Evolutionary conservation across 2,329 filamentous ascomycete genomes (phyloP).

Genomic region (Lachnellula subtilissima): DNA sequence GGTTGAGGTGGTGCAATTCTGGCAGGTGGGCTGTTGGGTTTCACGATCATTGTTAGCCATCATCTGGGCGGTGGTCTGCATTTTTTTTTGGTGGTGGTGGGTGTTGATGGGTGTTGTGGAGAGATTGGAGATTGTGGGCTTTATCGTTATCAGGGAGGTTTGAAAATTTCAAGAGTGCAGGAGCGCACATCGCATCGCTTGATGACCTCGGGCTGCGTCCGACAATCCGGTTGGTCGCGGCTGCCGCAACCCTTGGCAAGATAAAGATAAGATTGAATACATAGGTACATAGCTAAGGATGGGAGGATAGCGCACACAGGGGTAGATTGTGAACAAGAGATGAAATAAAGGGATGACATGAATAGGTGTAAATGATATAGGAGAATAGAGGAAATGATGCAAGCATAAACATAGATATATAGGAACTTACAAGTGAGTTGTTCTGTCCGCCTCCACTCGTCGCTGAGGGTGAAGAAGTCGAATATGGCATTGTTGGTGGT

Average conservation of each 20-base stretch:
- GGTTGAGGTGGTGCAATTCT: conserved; percentile 93
- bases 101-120: conserved; percentile 1
- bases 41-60: conserved; percentile 43
- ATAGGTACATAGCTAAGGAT: no score
- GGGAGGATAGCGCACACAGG: no score
- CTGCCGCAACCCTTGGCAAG: no score
- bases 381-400: not conserved
- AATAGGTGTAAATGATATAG: not conserved
- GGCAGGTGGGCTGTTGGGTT: conserved; percentile 82
- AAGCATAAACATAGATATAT: not conserved
- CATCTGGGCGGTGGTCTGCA: conserved; percentile 44
- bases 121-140: not conserved
- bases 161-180: conserved; percentile 1
- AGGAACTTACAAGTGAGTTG: conserved; percentile 49
- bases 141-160: conserved; percentile 7
- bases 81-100: conserved; percentile 6
- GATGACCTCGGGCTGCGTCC: not conserved
- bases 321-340: no score
- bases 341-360: conserved; percentile 2
- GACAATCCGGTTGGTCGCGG: no score
- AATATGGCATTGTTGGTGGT: conserved; percentile 44
- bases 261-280: no score
- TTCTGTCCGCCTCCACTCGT: conserved; percentile 58
- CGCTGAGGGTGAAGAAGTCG: conserved; percentile 59
- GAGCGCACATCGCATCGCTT: not conserved